Evolutionary conservation across 345 rosid species (phyloP).

Genomic region (Ailanthus altissimus): DNA sequence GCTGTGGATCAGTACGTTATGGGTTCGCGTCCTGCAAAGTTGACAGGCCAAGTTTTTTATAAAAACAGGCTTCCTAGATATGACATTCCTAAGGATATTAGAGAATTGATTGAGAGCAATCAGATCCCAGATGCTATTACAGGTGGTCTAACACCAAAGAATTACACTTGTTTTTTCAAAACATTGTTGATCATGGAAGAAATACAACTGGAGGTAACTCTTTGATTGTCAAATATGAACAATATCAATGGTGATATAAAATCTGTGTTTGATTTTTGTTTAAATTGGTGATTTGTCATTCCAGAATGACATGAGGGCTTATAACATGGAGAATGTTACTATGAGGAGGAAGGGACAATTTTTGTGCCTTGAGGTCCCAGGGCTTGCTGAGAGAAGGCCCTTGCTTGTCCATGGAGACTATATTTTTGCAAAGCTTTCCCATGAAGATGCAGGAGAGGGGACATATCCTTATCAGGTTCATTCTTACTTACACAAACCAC

Average conservation of each 20-base stretch:
- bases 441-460: conserved; percentile 31
- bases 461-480: conserved; percentile 50
- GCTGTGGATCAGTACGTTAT: conserved; percentile 39
- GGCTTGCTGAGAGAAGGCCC: conserved; percentile 95
- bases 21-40: conserved; percentile 54
- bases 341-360: conserved; percentile 59
- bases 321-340: conserved; percentile 66
- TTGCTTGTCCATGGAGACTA: conserved; percentile 82
- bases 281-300: conserved; percentile 17
- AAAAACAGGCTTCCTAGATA: conserved; percentile 63
- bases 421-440: conserved; percentile 54
- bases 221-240: conserved; percentile 4
- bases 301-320: conserved; percentile 78
- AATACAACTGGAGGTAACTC: conserved; percentile 72
- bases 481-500: conserved; percentile 6
- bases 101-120: conserved; percentile 64
- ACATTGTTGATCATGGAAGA: conserved; percentile 80
- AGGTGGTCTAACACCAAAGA: conserved; percentile 44
- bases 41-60: background rate
- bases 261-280: background rate
- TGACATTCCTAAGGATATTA: conserved; percentile 62
- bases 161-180: conserved; percentile 63
- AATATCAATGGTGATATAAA: background rate
- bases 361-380: conserved; percentile 73
- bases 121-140: conserved; percentile 48